Conservation (phyloP, 176 grass and related monocot genomes). For the Elymus sibiricus region DNA sequence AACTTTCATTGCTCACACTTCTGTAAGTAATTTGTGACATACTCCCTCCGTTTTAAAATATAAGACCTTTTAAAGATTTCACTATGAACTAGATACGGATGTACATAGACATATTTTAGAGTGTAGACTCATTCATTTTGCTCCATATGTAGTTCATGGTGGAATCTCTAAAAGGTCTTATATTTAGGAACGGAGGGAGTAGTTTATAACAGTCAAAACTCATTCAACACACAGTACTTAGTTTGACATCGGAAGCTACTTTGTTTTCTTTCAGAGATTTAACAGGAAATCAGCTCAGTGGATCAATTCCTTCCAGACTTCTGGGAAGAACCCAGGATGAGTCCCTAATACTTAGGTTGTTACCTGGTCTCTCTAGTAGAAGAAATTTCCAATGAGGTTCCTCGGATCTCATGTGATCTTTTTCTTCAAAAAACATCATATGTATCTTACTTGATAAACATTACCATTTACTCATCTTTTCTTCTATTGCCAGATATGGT, state of each 20-base stretch:
- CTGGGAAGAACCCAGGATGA: constrained; percentile 44
- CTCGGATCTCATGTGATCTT: background rate
- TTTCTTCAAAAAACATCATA: background rate
- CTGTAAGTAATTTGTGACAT: constrained; percentile 35
- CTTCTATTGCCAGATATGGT: constrained; percentile 28
- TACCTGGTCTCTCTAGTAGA: background rate
- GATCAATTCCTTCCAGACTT: constrained; percentile 42
- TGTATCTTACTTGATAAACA: background rate
- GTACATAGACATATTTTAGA: no score
- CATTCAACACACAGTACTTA: no score
- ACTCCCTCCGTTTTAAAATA: no score
- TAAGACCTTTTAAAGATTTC: no score
- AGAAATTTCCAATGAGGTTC: background rate
- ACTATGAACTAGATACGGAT: no score
- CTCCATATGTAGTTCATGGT: no score
- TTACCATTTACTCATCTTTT: background rate
- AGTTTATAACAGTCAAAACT: no score
- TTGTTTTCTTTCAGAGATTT: constrained; percentile 50
- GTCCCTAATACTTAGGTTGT: constrained; percentile 45
- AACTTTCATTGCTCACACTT: constrained; percentile 30
- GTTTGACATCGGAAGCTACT: no score
- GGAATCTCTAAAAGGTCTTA: no score
- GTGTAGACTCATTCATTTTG: no score
- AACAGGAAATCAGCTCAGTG: constrained; percentile 40
- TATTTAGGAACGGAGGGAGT: no score